Evolutionary conservation across 371 early-diverging fungal species (phyloP), one percentile per base, ranked within the genome.

Genomic region (Mycotypha africana): DNA sequence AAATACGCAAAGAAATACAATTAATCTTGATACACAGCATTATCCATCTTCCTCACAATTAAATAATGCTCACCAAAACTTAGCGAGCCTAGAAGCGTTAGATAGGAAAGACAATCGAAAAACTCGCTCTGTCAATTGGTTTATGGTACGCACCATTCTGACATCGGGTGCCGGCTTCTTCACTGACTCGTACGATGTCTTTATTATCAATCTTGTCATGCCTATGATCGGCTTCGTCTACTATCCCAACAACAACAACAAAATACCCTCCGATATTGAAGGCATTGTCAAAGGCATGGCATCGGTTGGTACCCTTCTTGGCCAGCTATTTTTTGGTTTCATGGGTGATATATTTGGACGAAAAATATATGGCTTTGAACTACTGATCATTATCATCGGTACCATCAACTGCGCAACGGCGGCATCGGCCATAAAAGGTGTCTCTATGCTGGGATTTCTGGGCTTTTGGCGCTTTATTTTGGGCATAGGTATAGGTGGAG

Each of bases 181-280:
- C 58, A 90, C 91, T 12, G 91, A 91, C 54, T 82, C 89, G 7
- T 89, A 91, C 61, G 90, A 93, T 75, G 75, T 89, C 31, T 93
- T 91, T 50, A 81, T 84, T 40, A 89, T 91, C 62, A 82, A 82
- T 49, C 58, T 89, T 41, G 86, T 83, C 33, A 72, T 87, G 0
- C 65, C 82, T 11, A 88, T 88, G 82, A 62, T 92, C 51, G 85
- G 82, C 23, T 81, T 71, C 44, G 77, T 84, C 3, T 90, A 86
- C 66, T 86, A 64, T 46, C 43, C 52, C 23, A 54, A 58, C 15
- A 49, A 65, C 12, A 40, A 43, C 19, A 68, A 70, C 48, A 64
- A 62, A 25, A 56, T 78, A 9, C 84, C 83, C 10, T 56, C 74
- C 19, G 56, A 74, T 28, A 52, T 75, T n/a, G 85, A 88, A 50